Percentiles rank a stretch among this genome's conserved stretches.
Evolutionary conservation across 371 early-diverging fungal species (phyloP).

Genomic region (Mortierella sp.): DNA sequence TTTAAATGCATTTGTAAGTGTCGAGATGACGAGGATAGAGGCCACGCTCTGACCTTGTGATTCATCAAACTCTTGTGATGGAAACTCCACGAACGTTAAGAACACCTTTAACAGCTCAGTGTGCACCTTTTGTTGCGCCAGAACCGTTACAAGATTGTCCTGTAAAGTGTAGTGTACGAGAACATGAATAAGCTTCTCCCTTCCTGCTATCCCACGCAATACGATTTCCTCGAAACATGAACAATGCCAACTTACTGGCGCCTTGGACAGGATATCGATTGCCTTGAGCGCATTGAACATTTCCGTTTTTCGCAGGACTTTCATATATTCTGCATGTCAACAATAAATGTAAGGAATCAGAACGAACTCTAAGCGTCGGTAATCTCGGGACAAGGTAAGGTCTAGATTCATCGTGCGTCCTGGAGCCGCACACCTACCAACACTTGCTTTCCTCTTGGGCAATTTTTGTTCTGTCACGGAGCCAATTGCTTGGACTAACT

Average conservation of each 20-base stretch:
- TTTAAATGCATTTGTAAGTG: conserved; percentile 46
- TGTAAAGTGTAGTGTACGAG: conserved; percentile 1
- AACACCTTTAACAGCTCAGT: conserved; percentile 33
- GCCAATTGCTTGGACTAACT: conserved; percentile 30
- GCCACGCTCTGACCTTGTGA: conserved; percentile 30
- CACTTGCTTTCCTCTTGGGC: conserved; percentile 30
- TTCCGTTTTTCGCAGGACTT: conserved; percentile 29
- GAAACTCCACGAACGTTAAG: conserved; percentile 47
- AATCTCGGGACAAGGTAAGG: neutral
- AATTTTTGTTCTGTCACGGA: conserved; percentile 30
- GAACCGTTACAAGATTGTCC: conserved; percentile 39
- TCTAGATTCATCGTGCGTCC: neutral
- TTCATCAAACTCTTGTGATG: conserved; percentile 44
- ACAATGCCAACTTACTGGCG: conserved; percentile 31
- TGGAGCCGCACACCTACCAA: conserved; percentile 24
- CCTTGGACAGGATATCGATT: conserved; percentile 45
- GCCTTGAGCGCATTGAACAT: conserved; percentile 45
- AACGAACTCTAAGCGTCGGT: neutral
- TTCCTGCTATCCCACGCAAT: no score
- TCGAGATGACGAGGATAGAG: conserved; percentile 46
- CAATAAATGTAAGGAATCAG: neutral
- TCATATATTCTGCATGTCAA: conserved; percentile 43
- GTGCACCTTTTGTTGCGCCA: conserved; percentile 38
- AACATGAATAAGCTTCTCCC: neutral
- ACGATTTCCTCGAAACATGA: no score